phyloP scores from a whole-genome alignment of 495 filamentous ascomycete species.

The Penicillium manginii region DNA sequence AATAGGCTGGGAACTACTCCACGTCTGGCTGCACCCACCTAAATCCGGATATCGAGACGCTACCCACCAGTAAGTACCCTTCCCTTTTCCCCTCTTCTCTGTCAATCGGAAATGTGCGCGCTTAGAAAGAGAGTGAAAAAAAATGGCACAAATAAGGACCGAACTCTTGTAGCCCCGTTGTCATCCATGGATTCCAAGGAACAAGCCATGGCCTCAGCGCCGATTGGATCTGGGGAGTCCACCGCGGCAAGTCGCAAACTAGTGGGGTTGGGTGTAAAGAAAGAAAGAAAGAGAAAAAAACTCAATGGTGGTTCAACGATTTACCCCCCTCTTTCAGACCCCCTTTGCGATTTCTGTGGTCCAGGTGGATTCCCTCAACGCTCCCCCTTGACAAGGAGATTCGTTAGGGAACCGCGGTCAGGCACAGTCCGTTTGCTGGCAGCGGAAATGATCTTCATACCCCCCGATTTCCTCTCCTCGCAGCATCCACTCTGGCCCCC shows the following conservation, averaged over 20 bases:
- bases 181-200: conserved; percentile 14
- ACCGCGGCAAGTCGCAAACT: conserved; percentile 32
- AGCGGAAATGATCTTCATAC: conserved; percentile 18
- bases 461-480: conserved; percentile 14
- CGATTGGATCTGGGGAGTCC: conserved; percentile 32
- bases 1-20: not conserved
- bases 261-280: conserved; percentile 23
- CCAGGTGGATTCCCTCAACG: not conserved
- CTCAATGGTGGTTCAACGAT: not conserved
- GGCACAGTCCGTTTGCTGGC: conserved; percentile 19
- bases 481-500: conserved; percentile 7
- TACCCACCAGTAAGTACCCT: not conserved
- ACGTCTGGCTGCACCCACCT: not conserved
- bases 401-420: conserved; percentile 6
- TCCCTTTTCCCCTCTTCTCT: not conserved
- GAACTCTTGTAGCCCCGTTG: not conserved
- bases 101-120: not conserved
- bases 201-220: conserved; percentile 4
- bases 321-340: conserved; percentile 1
- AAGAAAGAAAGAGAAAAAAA: conserved; percentile 7
- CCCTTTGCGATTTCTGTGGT: conserved; percentile 3
- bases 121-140: too few species aligned
- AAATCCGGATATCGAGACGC: not conserved
- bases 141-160: not conserved
- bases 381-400: conserved; percentile 2